Conservation (phyloP, 257 asterid species). For the Przewalskia tangutica region DNA sequence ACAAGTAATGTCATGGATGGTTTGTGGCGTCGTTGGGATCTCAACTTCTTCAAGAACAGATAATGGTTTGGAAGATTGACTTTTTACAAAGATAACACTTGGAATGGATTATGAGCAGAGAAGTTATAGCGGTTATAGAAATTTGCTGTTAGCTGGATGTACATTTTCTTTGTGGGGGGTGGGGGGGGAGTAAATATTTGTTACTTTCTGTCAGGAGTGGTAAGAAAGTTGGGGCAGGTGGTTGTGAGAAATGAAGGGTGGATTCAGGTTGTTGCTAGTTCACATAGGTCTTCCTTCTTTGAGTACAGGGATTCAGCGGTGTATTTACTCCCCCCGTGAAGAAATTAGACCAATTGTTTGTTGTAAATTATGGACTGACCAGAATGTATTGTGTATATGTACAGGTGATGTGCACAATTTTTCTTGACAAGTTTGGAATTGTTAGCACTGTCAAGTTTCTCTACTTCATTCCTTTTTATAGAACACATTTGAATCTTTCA, state of each 20-base stretch:
- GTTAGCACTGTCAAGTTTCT: not conserved
- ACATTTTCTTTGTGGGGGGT: not conserved
- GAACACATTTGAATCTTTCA: not conserved
- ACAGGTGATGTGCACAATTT: not conserved
- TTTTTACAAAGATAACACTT: not conserved
- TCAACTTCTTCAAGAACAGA: conserved; percentile 58
- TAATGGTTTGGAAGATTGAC: conserved; percentile 16
- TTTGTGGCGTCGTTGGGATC: conserved; percentile 80
- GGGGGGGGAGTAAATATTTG: conserved; percentile 1
- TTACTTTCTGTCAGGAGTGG: not conserved
- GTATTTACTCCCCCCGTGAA: not conserved
- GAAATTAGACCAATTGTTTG: not conserved
- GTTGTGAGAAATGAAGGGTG: not conserved
- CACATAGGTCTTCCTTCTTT: not conserved
- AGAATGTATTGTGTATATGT: conserved; percentile 1
- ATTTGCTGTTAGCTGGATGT: conserved; percentile 1
- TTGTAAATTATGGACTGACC: conserved; percentile 7
- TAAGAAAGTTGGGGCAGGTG: not conserved
- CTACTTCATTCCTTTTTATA: not conserved
- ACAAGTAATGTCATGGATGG: conserved; percentile 60
- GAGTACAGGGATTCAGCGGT: not conserved
- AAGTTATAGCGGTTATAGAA: not conserved
- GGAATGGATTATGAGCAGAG: not conserved
- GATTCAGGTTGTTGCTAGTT: not conserved
- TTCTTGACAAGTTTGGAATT: not conserved